A percentile compares a stretch with the other conserved stretches of the same genome.
Conservation (phyloP, 306 rosid genomes). For the Castanea sativa region DNA sequence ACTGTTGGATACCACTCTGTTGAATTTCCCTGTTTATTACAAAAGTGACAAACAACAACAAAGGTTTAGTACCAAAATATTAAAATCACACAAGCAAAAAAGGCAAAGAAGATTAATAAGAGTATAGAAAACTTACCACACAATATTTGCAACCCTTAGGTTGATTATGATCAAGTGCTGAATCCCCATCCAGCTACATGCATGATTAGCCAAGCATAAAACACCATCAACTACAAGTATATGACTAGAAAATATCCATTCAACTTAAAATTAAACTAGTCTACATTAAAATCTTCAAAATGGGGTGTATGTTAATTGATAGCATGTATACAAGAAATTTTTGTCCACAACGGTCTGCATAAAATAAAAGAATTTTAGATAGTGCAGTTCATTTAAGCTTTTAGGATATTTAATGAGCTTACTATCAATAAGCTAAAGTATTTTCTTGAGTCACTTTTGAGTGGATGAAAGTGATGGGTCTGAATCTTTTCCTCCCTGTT, state of each 20-base stretch:
- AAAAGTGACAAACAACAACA: neutral
- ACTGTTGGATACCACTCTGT: constrained; percentile 57
- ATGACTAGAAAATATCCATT: constrained; percentile 5
- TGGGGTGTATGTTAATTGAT: neutral
- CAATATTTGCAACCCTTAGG: constrained; percentile 71
- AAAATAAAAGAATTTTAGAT: neutral
- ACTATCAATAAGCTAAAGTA: neutral
- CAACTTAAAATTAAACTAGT: neutral
- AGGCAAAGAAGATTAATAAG: constrained; percentile 3
- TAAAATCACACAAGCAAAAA: neutral
- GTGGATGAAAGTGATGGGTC: neutral
- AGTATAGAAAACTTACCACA: constrained; percentile 57
- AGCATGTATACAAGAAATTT: neutral
- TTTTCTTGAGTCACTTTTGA: neutral
- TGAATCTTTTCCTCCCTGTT: neutral
- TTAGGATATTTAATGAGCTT: neutral
- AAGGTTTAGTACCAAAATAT: constrained; percentile 11
- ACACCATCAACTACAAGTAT: constrained; percentile 23
- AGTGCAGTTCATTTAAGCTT: neutral
- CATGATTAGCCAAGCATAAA: constrained; percentile 22
- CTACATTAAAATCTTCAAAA: neutral
- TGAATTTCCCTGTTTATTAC: constrained; percentile 53
- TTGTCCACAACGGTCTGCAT: neutral
- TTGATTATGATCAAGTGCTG: constrained; percentile 24
- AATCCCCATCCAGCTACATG: constrained; percentile 49